phyloP scores from a whole-genome alignment of 768 basidiomycete genomes.

The Pleurotus ostreatus region DNA sequence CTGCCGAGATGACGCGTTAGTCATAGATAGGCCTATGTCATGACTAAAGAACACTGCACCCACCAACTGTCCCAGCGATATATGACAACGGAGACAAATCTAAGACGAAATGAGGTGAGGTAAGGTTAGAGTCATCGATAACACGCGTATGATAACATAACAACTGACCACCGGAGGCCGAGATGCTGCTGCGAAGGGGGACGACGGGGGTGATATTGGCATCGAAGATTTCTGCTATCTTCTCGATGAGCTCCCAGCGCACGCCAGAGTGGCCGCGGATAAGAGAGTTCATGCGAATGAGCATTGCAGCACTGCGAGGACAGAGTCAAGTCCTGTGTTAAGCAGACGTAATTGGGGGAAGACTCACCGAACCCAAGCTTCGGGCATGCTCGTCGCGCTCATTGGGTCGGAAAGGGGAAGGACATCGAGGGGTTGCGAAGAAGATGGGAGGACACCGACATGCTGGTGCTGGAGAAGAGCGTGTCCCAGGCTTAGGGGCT shows the following conservation, averaged over 20 bases:
- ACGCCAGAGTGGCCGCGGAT: conserved; percentile 88
- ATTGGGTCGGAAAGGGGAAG: conserved; percentile 73
- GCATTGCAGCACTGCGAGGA: conserved; percentile 54
- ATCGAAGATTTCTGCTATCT: conserved; percentile 68
- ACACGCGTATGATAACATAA: conserved; percentile 10
- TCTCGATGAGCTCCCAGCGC: conserved; percentile 74
- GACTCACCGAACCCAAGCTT: conserved; percentile 68
- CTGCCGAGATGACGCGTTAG: background rate
- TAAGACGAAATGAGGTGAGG: conserved; percentile 18
- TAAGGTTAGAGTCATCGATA: too few species aligned
- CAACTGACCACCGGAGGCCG: conserved; percentile 69
- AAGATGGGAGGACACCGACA: conserved; percentile 66
- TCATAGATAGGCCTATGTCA: background rate
- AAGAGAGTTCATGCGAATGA: conserved; percentile 86
- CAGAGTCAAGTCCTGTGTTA: background rate
- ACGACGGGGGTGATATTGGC: conserved; percentile 77
- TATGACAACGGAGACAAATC: conserved; percentile 81
- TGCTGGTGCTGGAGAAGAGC: conserved; percentile 88
- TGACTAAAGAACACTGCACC: background rate
- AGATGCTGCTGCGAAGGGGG: conserved; percentile 80
- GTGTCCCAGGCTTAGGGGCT: conserved; percentile 68
- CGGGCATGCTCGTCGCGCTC: conserved; percentile 71
- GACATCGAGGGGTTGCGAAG: conserved; percentile 37
- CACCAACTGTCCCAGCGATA: conserved; percentile 68
- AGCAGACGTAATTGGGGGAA: background rate